Base-by-base conservation (phyloP, 2,329 filamentous ascomycete species). In the Pestalotiopsis fici region DNA sequence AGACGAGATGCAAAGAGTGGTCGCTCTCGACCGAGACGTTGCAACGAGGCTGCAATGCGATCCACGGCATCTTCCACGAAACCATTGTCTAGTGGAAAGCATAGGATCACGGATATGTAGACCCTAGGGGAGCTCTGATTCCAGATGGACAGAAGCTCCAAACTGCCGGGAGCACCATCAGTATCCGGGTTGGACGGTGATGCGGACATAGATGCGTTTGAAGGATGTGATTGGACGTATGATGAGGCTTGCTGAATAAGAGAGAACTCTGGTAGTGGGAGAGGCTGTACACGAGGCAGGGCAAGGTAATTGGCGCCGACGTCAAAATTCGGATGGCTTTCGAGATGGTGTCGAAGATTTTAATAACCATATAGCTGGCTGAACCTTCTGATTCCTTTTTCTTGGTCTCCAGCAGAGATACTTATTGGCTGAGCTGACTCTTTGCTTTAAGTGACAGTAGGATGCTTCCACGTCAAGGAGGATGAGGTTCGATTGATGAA, bases 51-150 rank as follows among this genome's bases (percentile, higher is more conserved):
- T 47, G 69, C 70, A 59, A 78, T 71, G 66, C 78, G 75, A 13
- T 65, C 66, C 27, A 69, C 56, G 4, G 73, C 72, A 35, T 73
- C 68, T 37, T 69, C 69, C 43, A 70, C 68, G 39, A 69, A 71
- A n/a, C 59, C 27, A 50, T 74, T 66, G 59, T 75, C 71, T 66
- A 72, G 75, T 21, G 76, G 75, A 57, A 78, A 78, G 66, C 74
- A 76, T 23, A 78, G 73, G 23, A 76, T 75, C 43, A 78, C 74
- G 67, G 74, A 75, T 68, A 78, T 75, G 68, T 78, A 78, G 39
- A 75, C 76, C 9, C 76, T 74, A 62, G 76, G 76, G 37, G 76
- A 74, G 65, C 71, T 74, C 63, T 78, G 76, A 62, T 78, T 78
- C 72, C 76, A 78, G 43, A 78, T 73, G 18, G 76, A 78, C 3